Base-by-base conservation (phyloP, 345 rosid species). In the Cardamine occulta region DNA sequence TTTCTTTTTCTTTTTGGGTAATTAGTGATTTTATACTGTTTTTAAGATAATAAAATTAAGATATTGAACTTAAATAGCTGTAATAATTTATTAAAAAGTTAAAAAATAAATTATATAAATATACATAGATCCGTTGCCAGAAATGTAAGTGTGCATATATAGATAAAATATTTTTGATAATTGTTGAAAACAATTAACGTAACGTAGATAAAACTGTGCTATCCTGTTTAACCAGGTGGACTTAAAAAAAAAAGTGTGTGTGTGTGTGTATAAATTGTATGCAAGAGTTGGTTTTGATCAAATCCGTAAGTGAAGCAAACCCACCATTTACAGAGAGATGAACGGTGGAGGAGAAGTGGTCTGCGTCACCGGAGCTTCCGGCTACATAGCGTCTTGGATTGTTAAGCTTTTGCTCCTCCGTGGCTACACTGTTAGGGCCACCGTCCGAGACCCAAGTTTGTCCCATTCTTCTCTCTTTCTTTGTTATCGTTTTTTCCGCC, bases 291-390 rank as follows among this genome's bases (percentile, higher is more conserved):
- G 31, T 31, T 19, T 14, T 40, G 67, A 21, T 23, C 23, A 42
- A 39, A 13, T 63, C 44, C 35, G 40, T 42, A 40, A 42, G 35
- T 63, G 35, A 42, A 24, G 9, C 63, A 24, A 59, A 31, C 23
- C 3, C 40, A 13, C 48, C 18, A 44, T 44, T 44, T 57, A 11
- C 18, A 65, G 42, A 48, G 14, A 17, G 11, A 82, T 66, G 82
- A 68, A 64, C 45, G 68, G 72, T 13, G 52, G 32, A 68, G 81
- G 78, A 47, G 72, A 80, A 48, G 79, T 81, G 29, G 88, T 84
- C 17, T 81, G 87, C 32, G 85, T 87, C 72, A 87, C 84, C 8
- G 91, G 84, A 72, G 88, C 82, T 49, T 83, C 84, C 6, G 86
- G 90, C 21, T 86, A 53, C 74, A 40, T 85, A 17, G 90, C 86